Evolutionary conservation across 768 basidiomycete species (phyloP), one percentile per base, ranked within the genome.

Genomic region (Phanerochaete carnosa): DNA sequence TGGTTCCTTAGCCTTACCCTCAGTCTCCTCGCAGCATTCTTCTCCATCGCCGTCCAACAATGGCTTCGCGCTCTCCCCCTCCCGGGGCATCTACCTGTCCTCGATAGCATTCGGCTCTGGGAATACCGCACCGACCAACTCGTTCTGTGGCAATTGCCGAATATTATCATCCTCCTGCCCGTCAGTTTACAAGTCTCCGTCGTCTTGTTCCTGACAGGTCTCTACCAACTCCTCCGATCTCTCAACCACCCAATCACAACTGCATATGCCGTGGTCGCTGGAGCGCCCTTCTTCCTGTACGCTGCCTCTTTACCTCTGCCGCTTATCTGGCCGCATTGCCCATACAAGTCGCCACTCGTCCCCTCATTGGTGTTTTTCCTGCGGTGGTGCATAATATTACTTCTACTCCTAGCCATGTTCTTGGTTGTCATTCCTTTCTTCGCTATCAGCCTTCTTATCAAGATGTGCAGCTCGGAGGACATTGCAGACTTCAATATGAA

Each of bases 11-110:
- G 66, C 37, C 69, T 73, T 11, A 54, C 64, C 4, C 54, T 66
- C 47, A 64, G 63, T 29, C 66, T 73, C 9, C 43, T 65, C 25
- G 61, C 69, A 0, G 66, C 71, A 1, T 65, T 65, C n/a, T 55
- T 69, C 25, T 66, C 67, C 45, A 69, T 73, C 60, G 54, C 70
- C 33, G 67, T 66, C 37, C 69, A 70, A 37, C 70, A 72, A 50
- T 73, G 72, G 71, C 62, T 72, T n/a, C 49, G 57, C 7, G 51
- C 58, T 23, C 56, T 49, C 23, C 46, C 22, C 1, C 23, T 26
- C 1, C 63, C 50, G 8, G 43, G 29, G 51, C 35, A 61, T 29
- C 12, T 61, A 8, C 26, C 51, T 3, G 39, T 52, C 15, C 39
- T 55, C 1, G 32, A 60, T 12, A 39, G 30, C 8, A 43, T 60